phyloP scores from a whole-genome alignment of 176 grass and related monocot genomes.

The Ensete ventricosum region DNA sequence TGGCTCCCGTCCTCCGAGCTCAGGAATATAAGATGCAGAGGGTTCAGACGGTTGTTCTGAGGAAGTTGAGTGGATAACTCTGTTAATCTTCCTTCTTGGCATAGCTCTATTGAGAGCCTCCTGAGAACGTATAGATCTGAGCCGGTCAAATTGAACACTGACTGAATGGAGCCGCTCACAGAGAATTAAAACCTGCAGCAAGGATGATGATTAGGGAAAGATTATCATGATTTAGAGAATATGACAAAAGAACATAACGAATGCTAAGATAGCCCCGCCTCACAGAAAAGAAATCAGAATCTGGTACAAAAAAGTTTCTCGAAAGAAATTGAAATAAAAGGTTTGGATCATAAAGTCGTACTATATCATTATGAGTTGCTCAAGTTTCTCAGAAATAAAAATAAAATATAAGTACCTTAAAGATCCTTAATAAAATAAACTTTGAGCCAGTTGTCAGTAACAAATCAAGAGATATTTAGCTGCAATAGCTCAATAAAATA shows the following conservation, averaged over 20 bases:
- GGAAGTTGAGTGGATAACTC: conserved; percentile 16
- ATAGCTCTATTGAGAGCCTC: conserved; percentile 74
- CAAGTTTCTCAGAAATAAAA: background rate
- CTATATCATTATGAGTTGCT: background rate
- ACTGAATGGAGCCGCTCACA: conserved; percentile 76
- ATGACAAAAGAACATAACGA: background rate
- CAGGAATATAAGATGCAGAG: conserved; percentile 45
- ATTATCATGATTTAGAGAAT: background rate
- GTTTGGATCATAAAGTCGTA: background rate
- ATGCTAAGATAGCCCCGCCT: background rate
- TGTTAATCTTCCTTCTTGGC: conserved; percentile 75
- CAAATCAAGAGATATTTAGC: background rate
- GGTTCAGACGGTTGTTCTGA: conserved; percentile 39
- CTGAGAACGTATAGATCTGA: conserved; percentile 79
- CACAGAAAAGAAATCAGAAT: background rate
- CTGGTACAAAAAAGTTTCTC: background rate
- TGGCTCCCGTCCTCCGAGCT: conserved; percentile 41
- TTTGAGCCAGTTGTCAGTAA: too few relatives aligned
- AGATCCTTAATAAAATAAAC: background rate
- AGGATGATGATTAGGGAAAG: background rate
- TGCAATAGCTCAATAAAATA: background rate
- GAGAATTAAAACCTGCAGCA: conserved; percentile 75
- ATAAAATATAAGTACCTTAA: background rate
- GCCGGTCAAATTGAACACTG: conserved; percentile 70
- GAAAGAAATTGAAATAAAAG: background rate